phyloP scores from a whole-genome alignment of 768 basidiomycete genomes.

The Podaxis sp. region DNA sequence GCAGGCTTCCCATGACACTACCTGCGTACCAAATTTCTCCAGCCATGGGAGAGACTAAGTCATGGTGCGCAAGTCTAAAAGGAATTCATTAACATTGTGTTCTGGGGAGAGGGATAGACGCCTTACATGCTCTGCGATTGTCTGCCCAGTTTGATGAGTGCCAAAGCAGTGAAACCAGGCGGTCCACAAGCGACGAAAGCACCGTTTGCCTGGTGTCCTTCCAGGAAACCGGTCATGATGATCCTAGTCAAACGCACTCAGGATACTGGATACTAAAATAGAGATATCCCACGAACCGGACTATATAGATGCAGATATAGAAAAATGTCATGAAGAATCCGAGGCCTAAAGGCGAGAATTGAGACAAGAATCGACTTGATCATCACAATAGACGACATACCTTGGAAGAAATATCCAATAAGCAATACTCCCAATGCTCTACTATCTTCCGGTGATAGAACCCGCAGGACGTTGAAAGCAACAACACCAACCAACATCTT shows the following conservation, averaged over 20 bases:
- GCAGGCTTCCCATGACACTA: conserved; percentile 36
- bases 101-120: neutral
- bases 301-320: conserved; percentile 50
- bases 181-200: conserved; percentile 50
- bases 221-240: conserved; percentile 43
- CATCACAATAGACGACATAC: conserved; percentile 16
- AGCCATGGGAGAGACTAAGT: conserved; percentile 35
- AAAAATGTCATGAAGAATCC: conserved; percentile 52
- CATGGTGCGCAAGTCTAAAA: conserved; percentile 31
- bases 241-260: neutral
- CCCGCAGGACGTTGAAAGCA: conserved; percentile 41
- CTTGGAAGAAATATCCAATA: conserved; percentile 49
- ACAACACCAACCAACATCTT: conserved; percentile 51
- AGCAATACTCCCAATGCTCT: conserved; percentile 42
- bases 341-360: conserved; percentile 27
- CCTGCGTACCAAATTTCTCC: conserved; percentile 47
- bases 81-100: neutral
- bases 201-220: conserved; percentile 48
- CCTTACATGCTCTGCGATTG: conserved; percentile 37
- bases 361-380: neutral
- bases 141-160: conserved; percentile 44
- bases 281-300: conserved; percentile 30
- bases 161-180: conserved; percentile 49
- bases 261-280: neutral
- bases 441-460: conserved; percentile 32